A percentile compares a stretch with the other conserved stretches of the same genome.
Evolutionary conservation across 306 rosid species (phyloP).

Genomic region (Psophocarpus tetragonolobus): DNA sequence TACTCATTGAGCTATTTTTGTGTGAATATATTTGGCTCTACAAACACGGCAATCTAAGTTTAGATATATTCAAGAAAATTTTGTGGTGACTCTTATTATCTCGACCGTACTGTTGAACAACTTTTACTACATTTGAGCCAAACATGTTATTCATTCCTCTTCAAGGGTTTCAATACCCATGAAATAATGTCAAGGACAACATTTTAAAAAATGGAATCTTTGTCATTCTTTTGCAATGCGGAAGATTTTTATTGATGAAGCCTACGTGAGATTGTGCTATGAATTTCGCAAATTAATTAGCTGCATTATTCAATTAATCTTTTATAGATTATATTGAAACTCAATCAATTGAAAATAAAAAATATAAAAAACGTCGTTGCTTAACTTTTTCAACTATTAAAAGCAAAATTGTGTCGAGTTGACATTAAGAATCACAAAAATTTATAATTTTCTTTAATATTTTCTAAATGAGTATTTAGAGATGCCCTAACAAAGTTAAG

Average conservation of each 20-base stretch:
- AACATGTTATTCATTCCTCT: not conserved
- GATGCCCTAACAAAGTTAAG: no score
- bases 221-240: not conserved
- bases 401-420: no score
- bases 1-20: not conserved
- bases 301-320: not conserved
- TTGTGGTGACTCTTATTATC: not conserved
- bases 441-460: no score
- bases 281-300: not conserved
- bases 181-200: not conserved
- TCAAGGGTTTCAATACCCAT: not conserved
- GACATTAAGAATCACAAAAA: no score
- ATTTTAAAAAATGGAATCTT: not conserved
- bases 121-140: conserved; percentile 16
- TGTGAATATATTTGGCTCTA: not conserved
- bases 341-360: no score
- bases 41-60: not conserved
- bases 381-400: no score
- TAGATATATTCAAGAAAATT: not conserved
- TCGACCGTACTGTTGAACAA: not conserved
- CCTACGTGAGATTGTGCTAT: not conserved
- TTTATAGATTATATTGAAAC: no score
- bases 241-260: not conserved
- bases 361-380: no score
- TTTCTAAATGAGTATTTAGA: no score